Percentiles rank a stretch among this genome's conserved stretches.
Evolutionary conservation across 2,329 filamentous ascomycete species (phyloP).

Genomic region (Macrophomina phaseolina): DNA sequence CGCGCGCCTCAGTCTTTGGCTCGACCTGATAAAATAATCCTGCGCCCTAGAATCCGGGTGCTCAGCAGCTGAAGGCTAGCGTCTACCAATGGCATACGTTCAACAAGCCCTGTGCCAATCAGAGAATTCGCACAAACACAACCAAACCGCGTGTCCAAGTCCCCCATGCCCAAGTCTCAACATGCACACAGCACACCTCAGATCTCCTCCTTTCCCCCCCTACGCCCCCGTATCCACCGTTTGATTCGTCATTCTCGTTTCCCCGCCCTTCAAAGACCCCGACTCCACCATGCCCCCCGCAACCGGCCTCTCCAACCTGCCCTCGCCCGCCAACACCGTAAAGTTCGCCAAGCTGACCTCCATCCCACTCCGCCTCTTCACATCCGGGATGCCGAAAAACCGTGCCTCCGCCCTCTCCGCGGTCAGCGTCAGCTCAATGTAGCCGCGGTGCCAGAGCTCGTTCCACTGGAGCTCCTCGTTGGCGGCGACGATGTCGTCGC

Average conservation of each 20-base stretch:
- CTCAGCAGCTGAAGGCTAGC: no score
- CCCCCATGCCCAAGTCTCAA: no score
- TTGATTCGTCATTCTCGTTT: constrained; percentile 40
- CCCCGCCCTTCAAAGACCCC: constrained; percentile 60
- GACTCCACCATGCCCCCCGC: constrained; percentile 59
- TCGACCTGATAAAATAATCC: not conserved
- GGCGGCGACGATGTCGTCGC: constrained; percentile 41
- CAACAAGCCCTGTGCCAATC: no score
- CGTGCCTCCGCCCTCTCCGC: constrained; percentile 58
- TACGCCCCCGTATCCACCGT: constrained; percentile 30
- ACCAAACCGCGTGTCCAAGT: no score
- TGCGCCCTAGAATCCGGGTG: not conserved
- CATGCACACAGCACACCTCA: not conserved
- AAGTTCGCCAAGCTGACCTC: constrained; percentile 74
- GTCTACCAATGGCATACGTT: no score
- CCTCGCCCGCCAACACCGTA: constrained; percentile 67
- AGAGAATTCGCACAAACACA: no score
- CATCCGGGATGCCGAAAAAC: constrained; percentile 68
- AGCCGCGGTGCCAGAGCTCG: constrained; percentile 75
- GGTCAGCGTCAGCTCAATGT: constrained; percentile 64
- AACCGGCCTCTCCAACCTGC: constrained; percentile 60
- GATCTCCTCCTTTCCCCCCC: no score
- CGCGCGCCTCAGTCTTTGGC: not conserved
- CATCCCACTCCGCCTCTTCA: constrained; percentile 64
- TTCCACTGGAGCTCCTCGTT: constrained; percentile 75